Evolutionary conservation across 257 asterid species (phyloP), one percentile per base, ranked within the genome.

Genomic region (Solanum etuberosum): DNA sequence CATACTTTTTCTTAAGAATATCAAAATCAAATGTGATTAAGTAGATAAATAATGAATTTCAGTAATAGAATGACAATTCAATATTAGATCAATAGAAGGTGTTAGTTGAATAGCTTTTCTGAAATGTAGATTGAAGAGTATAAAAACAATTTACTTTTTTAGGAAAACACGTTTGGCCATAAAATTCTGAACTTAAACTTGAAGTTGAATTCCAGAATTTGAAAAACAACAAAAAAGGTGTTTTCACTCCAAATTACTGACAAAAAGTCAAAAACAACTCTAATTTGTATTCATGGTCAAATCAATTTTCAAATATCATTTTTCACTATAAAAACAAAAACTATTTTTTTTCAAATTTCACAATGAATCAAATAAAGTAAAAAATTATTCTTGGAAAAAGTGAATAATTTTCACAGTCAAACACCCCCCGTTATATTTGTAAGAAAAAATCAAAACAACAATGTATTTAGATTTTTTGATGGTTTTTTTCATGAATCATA

Each of bases 371-470:
- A 51, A 51, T 51, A 51, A 51, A 6, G 61, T 51, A 51, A 18
- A 51, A 51, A 18, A 18, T 6, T 0, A 0, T 51, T 51, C 0
- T 1, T 51, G 61, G 61, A 51, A 51, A 16, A 51, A 51, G 61
- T 51, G 61, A 51, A 51, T 51, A 51, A 51, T 16, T 51, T 51
- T 51, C 23, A 16, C 1, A 9, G 23, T 51, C n/a, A 51, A 16
- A 0, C 21, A 0, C 57, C 18, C 57, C 21, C 9, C 2, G 3
- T 0, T 51, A 51, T 51, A 51, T 2, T 51, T 21, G 0, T 18
- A 34, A 34, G 12, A 21, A 34, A 72, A 34, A 34, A 34, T 20
- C 29, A 35, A 72, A 34, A 35, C 29, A 34, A 35, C 1, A 35
- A 35, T 73, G 31, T 38, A 35, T 73, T 73, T 2, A 32, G 74